Conservation (phyloP, 2,329 filamentous ascomycete species). For the Phoma sp. region DNA sequence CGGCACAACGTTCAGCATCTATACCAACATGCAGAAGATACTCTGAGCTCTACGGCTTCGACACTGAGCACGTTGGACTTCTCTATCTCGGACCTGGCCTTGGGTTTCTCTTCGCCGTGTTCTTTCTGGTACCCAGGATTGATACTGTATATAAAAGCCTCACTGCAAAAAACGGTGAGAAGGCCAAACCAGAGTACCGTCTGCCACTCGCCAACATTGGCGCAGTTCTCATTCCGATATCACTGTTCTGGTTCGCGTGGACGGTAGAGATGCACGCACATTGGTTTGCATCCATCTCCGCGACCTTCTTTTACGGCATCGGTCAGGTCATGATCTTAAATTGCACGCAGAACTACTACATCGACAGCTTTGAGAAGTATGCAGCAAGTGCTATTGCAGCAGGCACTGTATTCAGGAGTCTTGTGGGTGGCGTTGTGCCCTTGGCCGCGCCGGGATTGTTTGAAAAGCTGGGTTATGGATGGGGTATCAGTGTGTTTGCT, state of each 20-base stretch:
- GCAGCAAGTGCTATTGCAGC: slow-evolving; percentile 60
- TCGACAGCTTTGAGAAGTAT: slow-evolving; percentile 60
- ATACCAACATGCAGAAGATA: slow-evolving; percentile 59
- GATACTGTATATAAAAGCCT: slow-evolving; percentile 58
- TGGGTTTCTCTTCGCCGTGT: slow-evolving; percentile 54
- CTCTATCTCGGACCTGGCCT: slow-evolving; percentile 55
- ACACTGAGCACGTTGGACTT: slow-evolving; percentile 55
- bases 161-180: slow-evolving; percentile 50
- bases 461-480: slow-evolving; percentile 57
- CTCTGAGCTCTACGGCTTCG: slow-evolving; percentile 53
- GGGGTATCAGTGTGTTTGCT: slow-evolving; percentile 59
- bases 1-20: slow-evolving; percentile 57
- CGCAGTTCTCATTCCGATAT: slow-evolving; percentile 52
- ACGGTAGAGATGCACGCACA: slow-evolving; percentile 51
- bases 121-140: slow-evolving; percentile 57
- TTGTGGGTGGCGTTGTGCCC: slow-evolving; percentile 58
- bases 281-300: slow-evolving; percentile 52
- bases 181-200: slow-evolving; percentile 53
- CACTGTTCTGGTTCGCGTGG: slow-evolving; percentile 55
- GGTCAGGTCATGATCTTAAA: slow-evolving; percentile 63
- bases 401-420: slow-evolving; percentile 56
- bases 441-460: slow-evolving; percentile 55
- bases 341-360: slow-evolving; percentile 63
- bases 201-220: slow-evolving; percentile 57
- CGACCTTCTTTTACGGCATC: slow-evolving; percentile 59